These are phyloP conservation scores for Kwoniella bestiolae DNA, from an alignment of 768 basidiomycete species.

Conservation along the genomic window DNA sequence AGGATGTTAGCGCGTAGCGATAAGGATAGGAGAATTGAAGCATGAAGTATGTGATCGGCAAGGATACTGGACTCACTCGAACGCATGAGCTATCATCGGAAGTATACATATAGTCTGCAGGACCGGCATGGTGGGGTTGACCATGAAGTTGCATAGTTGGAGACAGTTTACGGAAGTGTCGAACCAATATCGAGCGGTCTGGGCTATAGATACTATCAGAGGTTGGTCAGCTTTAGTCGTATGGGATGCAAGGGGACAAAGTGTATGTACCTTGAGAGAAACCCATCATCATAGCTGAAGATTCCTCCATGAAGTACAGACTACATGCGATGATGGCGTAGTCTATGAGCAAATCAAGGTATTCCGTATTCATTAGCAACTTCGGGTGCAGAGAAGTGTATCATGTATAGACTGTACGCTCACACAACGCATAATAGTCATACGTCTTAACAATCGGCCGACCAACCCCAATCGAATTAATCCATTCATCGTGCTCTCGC, in stretches of 20 bases:
- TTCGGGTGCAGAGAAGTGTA: too few relatives aligned
- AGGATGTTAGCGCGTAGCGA: too few relatives aligned
- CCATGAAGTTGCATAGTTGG: constrained; percentile 25
- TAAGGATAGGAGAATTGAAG: too few relatives aligned
- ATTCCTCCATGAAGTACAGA: constrained; percentile 29
- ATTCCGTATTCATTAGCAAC: too few relatives aligned
- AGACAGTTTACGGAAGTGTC: constrained; percentile 28
- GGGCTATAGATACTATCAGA: neutral
- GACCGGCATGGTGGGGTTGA: constrained; percentile 20
- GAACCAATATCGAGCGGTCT: constrained; percentile 24
- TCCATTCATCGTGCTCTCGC: constrained; percentile 26
- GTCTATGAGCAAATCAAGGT: neutral
- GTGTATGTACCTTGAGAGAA: constrained; percentile 7
- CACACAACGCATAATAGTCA: constrained; percentile 28
- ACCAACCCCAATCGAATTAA: neutral
- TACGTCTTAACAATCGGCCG: constrained; percentile 5
- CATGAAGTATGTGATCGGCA: too few relatives aligned
- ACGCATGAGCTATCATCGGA: constrained; percentile 32
- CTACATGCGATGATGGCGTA: constrained; percentile 33
- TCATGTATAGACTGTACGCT: constrained; percentile 1
- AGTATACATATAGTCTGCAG: constrained; percentile 31
- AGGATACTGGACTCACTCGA: constrained; percentile 30
- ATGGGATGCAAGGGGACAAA: neutral
- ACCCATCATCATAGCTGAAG: constrained; percentile 14
- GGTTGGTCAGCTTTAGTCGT: neutral